These are phyloP conservation scores for Bryum argenteum DNA, from an alignment of 225 moss, liverwort and hornwort genomes.

Conservation along the genomic window DNA sequence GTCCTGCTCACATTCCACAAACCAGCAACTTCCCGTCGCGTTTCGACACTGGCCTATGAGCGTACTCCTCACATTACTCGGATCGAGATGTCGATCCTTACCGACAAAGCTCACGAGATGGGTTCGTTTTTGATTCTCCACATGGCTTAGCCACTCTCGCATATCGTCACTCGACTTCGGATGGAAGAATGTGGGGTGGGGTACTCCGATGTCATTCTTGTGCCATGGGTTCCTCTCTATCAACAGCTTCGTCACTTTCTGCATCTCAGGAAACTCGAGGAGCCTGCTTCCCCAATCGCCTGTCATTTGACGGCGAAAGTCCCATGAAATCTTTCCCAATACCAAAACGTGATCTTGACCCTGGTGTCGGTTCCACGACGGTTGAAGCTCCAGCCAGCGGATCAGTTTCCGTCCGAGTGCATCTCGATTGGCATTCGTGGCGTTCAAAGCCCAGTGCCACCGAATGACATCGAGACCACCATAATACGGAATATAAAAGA, in stretches of 20 bases:
- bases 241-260: conserved; percentile 65
- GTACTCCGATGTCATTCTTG: conserved; percentile 78
- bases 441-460: conserved; percentile 83
- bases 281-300: conserved; percentile 82
- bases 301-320: conserved; percentile 63
- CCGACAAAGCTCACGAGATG: conserved; percentile 92
- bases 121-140: conserved; percentile 43
- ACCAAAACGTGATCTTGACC: conserved; percentile 85
- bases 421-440: conserved; percentile 68
- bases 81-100: conserved; percentile 79
- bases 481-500: conserved; percentile 93
- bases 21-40: conserved; percentile 48
- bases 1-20: conserved; percentile 68
- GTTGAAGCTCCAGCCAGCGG: conserved; percentile 69
- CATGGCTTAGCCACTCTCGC: conserved; percentile 59
- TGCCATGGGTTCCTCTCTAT: conserved; percentile 97
- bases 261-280: conserved; percentile 68
- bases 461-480: conserved; percentile 94
- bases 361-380: conserved; percentile 68
- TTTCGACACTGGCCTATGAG: conserved; percentile 79
- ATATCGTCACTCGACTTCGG: conserved; percentile 73
- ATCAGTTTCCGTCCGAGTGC: conserved; percentile 68
- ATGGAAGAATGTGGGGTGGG: conserved; percentile 94
- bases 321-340: conserved; percentile 91
- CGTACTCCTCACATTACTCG: conserved; percentile 65